Base-by-base conservation (phyloP, 225 moss, liverwort and hornwort genomes). In the Polytrichum formosum region DNA sequence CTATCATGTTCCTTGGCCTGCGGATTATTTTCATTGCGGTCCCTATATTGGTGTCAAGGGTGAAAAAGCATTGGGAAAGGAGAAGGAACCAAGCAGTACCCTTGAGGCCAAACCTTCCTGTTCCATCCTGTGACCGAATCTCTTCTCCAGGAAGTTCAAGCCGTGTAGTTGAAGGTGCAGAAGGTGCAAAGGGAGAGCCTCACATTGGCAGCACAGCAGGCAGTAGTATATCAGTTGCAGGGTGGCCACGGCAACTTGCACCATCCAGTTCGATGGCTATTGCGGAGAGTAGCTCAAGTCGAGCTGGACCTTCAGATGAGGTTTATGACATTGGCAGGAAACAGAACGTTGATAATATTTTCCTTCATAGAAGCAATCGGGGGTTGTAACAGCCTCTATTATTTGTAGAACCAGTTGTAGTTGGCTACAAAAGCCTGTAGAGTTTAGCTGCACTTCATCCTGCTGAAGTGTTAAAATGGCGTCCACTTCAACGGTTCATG, bases 221-320 rank as follows among this genome's bases (percentile, higher is more conserved):
- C 46, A 46, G 13, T 46, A 69, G 73, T 72, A 35, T 63, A 13
- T 74, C 79, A 55, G 18, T 80, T 37, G 62, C 73, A 31, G 77
- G 66, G 33, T 78, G 70, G 75, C 55, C 76, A 54, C 56, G 46
- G 16, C 77, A 71, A 67, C 69, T 30, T 6, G 17, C 73, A 27
- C 76, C 65, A 67, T 61, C 77, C 53, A 70, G 60, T 61, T 75
- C 77, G 1, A 66, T 70, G 55, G 75, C 67, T 35, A 28, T 56
- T 73, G 80, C 75, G 37, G 81, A 81, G 76, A 83, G 83, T 76
- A 87, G 87, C 71, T 84, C 83, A 35, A 81, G 79, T 62, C 72
- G 81, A 72, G 83, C 81, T 76, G 83, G 83, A 10, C 72, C 83
- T 59, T 78, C 72, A 69, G 64, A 69, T 60, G 80, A 80, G 67